Conservation (phyloP, 768 basidiomycete genomes). For the Trametes villosa region DNA sequence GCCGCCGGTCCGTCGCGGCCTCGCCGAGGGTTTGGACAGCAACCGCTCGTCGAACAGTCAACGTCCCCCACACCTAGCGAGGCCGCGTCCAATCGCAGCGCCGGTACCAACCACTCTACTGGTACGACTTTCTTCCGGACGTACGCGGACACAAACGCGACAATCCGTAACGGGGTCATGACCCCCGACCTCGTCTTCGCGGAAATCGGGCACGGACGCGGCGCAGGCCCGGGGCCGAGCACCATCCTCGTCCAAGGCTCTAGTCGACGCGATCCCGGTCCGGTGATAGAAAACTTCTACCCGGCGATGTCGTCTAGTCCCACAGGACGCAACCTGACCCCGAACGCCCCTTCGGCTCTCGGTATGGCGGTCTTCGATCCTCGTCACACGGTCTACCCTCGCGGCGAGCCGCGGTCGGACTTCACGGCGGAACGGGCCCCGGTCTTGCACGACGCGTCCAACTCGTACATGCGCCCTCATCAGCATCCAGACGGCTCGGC, state of each 20-base stretch:
- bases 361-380: conserved; percentile 19
- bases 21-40: conserved; percentile 58
- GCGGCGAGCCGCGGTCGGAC: conserved; percentile 8
- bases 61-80: conserved; percentile 64
- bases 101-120: conserved; percentile 54
- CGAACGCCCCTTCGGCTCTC: conserved; percentile 6
- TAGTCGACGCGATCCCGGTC: conserved; percentile 8
- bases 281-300: conserved; percentile 6
- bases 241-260: conserved; percentile 18
- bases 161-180: conserved; percentile 51
- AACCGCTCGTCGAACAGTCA: conserved; percentile 60
- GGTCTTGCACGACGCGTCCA: conserved; percentile 30
- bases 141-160: conserved; percentile 49
- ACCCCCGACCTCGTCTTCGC: conserved; percentile 78
- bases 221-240: conserved; percentile 39
- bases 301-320: conserved; percentile 11
- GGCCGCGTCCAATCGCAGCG: conserved; percentile 58
- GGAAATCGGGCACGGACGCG: conserved; percentile 77
- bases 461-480: conserved; percentile 23
- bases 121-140: conserved; percentile 66
- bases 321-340: conserved; percentile 2
- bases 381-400: conserved; percentile 14
- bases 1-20: conserved; percentile 45
- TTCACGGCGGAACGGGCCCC: conserved; percentile 16
- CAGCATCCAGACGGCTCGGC: conserved; percentile 13